A percentile compares a stretch with the other conserved stretches of the same genome.
Evolutionary conservation across 2,329 filamentous ascomycete species (phyloP).

Genomic region (Paracorniculantispora psalliotae): DNA sequence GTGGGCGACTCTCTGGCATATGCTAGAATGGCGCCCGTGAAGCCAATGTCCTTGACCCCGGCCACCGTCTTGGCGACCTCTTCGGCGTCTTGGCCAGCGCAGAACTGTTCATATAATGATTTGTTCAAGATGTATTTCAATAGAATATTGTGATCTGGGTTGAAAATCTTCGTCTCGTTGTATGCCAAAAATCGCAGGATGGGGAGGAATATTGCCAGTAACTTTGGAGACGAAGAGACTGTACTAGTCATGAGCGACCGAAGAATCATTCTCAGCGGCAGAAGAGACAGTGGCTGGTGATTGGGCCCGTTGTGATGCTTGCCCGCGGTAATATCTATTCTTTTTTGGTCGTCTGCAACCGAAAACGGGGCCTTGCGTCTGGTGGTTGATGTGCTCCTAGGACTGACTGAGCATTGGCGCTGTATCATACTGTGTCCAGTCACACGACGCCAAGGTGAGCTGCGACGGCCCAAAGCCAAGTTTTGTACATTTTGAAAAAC

Average conservation of each 20-base stretch:
- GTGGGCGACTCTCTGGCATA: conserved; percentile 5
- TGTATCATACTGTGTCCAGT: no score
- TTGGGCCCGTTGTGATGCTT: no score
- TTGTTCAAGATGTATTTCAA: conserved; percentile 43
- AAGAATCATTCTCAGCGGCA: conserved; percentile 2
- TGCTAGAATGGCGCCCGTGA: conserved; percentile 2
- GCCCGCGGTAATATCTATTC: no score
- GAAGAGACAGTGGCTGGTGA: neutral
- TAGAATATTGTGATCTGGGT: conserved; percentile 46
- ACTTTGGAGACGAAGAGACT: conserved; percentile 2
- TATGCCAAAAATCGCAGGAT: neutral
- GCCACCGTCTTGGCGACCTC: neutral
- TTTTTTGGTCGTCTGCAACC: no score
- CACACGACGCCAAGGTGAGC: no score
- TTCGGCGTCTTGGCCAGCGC: conserved; percentile 40
- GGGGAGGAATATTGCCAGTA: neutral
- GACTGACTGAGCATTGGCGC: no score
- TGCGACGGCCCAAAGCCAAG: no score
- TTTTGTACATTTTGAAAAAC: no score
- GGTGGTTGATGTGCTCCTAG: no score
- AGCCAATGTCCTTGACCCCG: neutral
- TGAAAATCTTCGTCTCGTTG: conserved; percentile 22
- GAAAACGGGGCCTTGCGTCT: no score
- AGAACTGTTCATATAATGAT: conserved; percentile 53
- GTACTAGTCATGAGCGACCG: conserved; percentile 1